Evolutionary conservation across 345 rosid genomes (phyloP).

Genomic region (Dipteronia sinensis): DNA sequence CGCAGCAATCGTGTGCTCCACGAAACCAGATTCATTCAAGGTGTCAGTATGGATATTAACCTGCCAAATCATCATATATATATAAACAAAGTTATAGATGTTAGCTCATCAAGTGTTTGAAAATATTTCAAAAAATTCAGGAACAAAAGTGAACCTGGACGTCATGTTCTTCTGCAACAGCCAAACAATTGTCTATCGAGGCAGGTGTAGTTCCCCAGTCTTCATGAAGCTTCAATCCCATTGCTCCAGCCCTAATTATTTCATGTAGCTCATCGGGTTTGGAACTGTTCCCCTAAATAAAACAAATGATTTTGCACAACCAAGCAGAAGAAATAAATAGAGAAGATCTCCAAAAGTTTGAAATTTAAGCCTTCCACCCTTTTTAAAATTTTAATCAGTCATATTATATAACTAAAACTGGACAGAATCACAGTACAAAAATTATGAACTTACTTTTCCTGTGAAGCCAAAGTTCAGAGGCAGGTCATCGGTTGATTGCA

Average conservation of each 20-base stretch:
- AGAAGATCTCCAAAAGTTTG: slow-evolving; percentile 17
- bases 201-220: slow-evolving; percentile 99
- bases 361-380: background rate
- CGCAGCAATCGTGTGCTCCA: slow-evolving; percentile 87
- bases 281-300: slow-evolving; percentile 71
- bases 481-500: slow-evolving; percentile 90
- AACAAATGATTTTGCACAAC: slow-evolving; percentile 9
- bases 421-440: slow-evolving; percentile 4
- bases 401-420: background rate
- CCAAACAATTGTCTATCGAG: slow-evolving; percentile 87
- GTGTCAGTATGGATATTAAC: slow-evolving; percentile 97
- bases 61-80: slow-evolving; percentile 42
- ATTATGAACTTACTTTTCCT: slow-evolving; percentile 69
- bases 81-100: slow-evolving; percentile 1
- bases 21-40: slow-evolving; percentile 94
- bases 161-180: slow-evolving; percentile 76
- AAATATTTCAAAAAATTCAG: background rate
- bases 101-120: background rate
- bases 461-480: slow-evolving; percentile 98
- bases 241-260: slow-evolving; percentile 90
- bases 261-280: slow-evolving; percentile 76
- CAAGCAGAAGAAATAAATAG: background rate
- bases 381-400: background rate
- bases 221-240: slow-evolving; percentile 98
- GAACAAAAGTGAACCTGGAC: slow-evolving; percentile 53